Evolutionary conservation across 106 monocot species (phyloP).

Genomic region (Acanthochlamys bracteata): DNA sequence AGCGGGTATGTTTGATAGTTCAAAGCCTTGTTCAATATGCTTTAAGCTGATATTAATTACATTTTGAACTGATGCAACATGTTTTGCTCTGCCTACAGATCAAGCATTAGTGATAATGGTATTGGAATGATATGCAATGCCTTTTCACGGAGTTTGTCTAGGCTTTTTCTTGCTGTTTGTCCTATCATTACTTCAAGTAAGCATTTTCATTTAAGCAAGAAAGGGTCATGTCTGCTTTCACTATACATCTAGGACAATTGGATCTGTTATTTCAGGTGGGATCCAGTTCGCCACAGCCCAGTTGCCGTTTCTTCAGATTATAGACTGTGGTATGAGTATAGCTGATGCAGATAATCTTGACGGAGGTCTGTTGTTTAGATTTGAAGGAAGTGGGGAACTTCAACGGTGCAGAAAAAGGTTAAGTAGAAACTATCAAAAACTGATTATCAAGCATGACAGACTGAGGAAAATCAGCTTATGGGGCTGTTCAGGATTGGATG

Average conservation of each 20-base stretch:
- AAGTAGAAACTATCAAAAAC: slow-evolving; percentile 55
- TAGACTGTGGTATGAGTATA: slow-evolving; percentile 94
- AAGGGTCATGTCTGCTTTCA: not conserved
- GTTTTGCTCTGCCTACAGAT: slow-evolving; percentile 30
- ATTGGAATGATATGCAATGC: slow-evolving; percentile 96
- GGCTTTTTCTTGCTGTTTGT: slow-evolving; percentile 83
- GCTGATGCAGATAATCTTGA: slow-evolving; percentile 20
- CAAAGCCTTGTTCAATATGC: too few relatives aligned
- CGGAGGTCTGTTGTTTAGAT: slow-evolving; percentile 14
- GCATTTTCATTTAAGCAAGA: not conserved
- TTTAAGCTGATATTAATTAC: not conserved
- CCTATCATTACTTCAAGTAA: slow-evolving; percentile 93
- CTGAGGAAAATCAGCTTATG: slow-evolving; percentile 89
- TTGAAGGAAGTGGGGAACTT: slow-evolving; percentile 4
- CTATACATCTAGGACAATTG: not conserved
- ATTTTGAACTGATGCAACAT: not conserved
- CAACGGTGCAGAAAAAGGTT: slow-evolving; percentile 12
- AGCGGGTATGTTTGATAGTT: slow-evolving; percentile 57
- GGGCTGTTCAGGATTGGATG: slow-evolving; percentile 93
- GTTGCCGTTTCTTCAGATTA: slow-evolving; percentile 68
- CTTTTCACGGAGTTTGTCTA: slow-evolving; percentile 56
- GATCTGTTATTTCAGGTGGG: slow-evolving; percentile 53
- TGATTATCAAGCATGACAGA: slow-evolving; percentile 74
- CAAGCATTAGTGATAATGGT: slow-evolving; percentile 87
- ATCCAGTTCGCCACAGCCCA: slow-evolving; percentile 87